Evolutionary conservation across 2,329 filamentous ascomycete genomes (phyloP).

Genomic region (Colletotrichum limetticola): DNA sequence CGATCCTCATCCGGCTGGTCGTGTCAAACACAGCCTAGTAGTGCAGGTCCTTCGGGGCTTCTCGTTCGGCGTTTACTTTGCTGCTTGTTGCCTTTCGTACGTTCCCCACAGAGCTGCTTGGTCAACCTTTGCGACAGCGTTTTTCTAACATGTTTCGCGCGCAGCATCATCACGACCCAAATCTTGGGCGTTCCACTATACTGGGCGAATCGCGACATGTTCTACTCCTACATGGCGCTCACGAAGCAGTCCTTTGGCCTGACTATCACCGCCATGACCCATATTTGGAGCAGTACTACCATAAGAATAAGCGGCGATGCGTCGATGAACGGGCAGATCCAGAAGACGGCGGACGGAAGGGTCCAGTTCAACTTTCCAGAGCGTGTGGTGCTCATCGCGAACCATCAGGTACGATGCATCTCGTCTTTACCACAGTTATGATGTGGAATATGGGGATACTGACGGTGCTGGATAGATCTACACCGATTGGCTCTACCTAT

Average conservation of each 20-base stretch:
- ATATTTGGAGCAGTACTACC: constrained; percentile 87
- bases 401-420: constrained; percentile 73
- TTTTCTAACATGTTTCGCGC: constrained; percentile 12
- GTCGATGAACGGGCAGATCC: constrained; percentile 80
- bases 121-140: neutral
- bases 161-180: constrained; percentile 76
- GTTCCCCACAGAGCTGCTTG: constrained; percentile 36
- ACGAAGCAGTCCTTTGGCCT: constrained; percentile 88
- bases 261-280: constrained; percentile 80
- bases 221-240: constrained; percentile 87
- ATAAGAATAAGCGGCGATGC: constrained; percentile 87
- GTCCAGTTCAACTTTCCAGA: constrained; percentile 85
- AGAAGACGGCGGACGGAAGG: constrained; percentile 74
- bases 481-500: constrained; percentile 91
- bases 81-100: constrained; percentile 60
- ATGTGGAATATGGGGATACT: constrained; percentile 19
- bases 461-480: constrained; percentile 67
- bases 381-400: constrained; percentile 84
- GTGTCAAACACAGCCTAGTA: constrained; percentile 60
- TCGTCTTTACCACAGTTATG: neutral
- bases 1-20: constrained; percentile 63
- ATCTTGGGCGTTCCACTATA: constrained; percentile 82
- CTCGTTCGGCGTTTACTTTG: constrained; percentile 64
- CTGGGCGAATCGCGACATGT: constrained; percentile 78
- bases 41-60: constrained; percentile 64